Base-by-base conservation (phyloP, 805 yeast species). In the Monosporozyma aerobia region DNA sequence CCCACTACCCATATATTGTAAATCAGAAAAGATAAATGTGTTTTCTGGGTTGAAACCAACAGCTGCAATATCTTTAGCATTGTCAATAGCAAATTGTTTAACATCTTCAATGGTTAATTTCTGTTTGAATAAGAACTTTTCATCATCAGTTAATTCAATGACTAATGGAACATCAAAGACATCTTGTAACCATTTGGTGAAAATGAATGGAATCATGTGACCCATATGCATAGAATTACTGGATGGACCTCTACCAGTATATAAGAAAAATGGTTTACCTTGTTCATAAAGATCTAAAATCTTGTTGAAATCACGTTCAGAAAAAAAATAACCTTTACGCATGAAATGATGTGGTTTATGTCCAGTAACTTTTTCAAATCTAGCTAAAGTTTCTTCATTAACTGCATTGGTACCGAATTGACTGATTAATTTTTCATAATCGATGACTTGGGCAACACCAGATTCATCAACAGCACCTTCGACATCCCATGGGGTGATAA, bases 241-340 rank as follows among this genome's bases (percentile, higher is more conserved):
- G 1, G 96, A 87, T 39, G 99, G 98, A 5, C 99, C 99, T 69
- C 99, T 81, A 41, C 99, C 99, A 14, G 99, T 94, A 69, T 94
- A 94, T 56, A 94, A 73, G 74, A 92, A 94, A 71, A 94, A 94
- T 32, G 90, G 96, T 71, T 94, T 89, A 22, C 96, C 96, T 65
- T 86, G 87, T 73, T 94, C 98, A 69, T 94, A 89, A 60, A 90
- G 71, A 66, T 87, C 95, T 64, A 92, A 77, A 63, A 92, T 94
- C 62, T 73, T 79, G 63, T 67, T 71, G 65, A 87, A 82, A 69
- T 87, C 94, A 72, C 99, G 79, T 69, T 90, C 97, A 35, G 92
- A 82, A 70, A 92, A 94, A 71, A 94, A 94, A 59, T 88, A 79
- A 3, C 98, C 99, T 63, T 95, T 83, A 62, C 87, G 83, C 69